Conservation (phyloP, 768 basidiomycete species). For the Collybia mongolica region DNA sequence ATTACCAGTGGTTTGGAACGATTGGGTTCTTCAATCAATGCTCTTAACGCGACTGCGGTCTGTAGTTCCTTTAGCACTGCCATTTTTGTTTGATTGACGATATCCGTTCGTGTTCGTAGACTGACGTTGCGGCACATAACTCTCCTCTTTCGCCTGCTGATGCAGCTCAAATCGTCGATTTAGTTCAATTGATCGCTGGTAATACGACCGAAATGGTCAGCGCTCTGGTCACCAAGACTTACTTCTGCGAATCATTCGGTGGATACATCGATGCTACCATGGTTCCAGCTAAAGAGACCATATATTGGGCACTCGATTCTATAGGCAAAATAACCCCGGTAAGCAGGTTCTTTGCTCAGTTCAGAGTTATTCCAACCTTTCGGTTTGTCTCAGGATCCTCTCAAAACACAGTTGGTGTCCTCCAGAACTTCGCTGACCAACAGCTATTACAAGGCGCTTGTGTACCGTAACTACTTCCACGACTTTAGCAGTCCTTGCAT, state of each 20-base stretch:
- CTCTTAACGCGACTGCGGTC: no score
- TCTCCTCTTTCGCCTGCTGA: not conserved
- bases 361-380: no score
- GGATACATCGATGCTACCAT: not conserved
- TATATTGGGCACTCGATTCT: not conserved
- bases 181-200: not conserved
- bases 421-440: not conserved
- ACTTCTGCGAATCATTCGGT: not conserved
- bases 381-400: not conserved
- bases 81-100: no score
- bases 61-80: no score
- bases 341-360: not conserved
- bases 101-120: not conserved
- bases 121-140: not conserved
- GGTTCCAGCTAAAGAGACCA: constrained; percentile 1
- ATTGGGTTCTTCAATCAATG: not conserved
- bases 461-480: constrained; percentile 1
- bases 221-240: constrained; percentile 1
- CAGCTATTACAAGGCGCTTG: constrained; percentile 2
- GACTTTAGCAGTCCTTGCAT: not conserved
- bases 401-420: not conserved
- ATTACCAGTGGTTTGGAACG: not conserved
- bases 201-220: constrained; percentile 1
- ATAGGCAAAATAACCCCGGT: not conserved
- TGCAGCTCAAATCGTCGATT: not conserved